phyloP scores from a whole-genome alignment of 768 basidiomycete genomes.

The Punctularia strigosozonata region DNA sequence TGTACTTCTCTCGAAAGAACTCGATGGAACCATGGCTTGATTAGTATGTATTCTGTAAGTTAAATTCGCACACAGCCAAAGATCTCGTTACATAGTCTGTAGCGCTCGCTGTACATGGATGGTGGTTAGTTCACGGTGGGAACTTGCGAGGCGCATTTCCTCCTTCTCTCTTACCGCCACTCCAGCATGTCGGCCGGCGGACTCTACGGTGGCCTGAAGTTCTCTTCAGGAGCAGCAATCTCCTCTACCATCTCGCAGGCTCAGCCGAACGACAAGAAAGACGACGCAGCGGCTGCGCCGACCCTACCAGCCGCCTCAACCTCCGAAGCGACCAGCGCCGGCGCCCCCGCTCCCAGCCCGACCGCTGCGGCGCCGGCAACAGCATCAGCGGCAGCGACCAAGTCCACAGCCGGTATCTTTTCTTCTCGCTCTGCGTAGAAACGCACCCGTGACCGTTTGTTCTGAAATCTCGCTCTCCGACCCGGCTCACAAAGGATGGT shows the following conservation, averaged over 20 bases:
- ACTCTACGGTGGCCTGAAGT: constrained; percentile 79
- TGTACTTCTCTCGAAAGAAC: no score
- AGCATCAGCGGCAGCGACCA: constrained; percentile 21
- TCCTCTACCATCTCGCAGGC: constrained; percentile 14
- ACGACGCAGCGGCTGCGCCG: constrained; percentile 15
- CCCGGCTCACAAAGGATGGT: constrained; percentile 55
- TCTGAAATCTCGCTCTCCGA: constrained; percentile 31
- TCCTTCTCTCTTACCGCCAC: constrained; percentile 8
- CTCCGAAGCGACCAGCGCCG: constrained; percentile 17
- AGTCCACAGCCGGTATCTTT: constrained; percentile 46
- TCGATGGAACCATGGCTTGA: no score
- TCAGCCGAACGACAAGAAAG: constrained; percentile 11
- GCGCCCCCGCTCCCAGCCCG: constrained; percentile 9
- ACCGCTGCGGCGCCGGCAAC: constrained; percentile 14
- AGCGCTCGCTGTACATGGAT: no score
- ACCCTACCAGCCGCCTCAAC: constrained; percentile 14
- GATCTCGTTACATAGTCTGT: no score
- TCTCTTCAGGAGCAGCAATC: constrained; percentile 57
- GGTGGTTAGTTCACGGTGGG: no score
- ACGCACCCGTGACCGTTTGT: constrained; percentile 37
- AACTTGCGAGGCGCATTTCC: no score
- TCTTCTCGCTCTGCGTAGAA: constrained; percentile 33
- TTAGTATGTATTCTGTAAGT: no score
- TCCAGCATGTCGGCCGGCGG: constrained; percentile 71
- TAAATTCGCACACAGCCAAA: no score